A percentile compares a stretch with the other conserved stretches of the same genome.
These are phyloP conservation scores for Acanthamoeba triangularis DNA, from an alignment of 208 protist species.

Conservation along the genomic window DNA sequence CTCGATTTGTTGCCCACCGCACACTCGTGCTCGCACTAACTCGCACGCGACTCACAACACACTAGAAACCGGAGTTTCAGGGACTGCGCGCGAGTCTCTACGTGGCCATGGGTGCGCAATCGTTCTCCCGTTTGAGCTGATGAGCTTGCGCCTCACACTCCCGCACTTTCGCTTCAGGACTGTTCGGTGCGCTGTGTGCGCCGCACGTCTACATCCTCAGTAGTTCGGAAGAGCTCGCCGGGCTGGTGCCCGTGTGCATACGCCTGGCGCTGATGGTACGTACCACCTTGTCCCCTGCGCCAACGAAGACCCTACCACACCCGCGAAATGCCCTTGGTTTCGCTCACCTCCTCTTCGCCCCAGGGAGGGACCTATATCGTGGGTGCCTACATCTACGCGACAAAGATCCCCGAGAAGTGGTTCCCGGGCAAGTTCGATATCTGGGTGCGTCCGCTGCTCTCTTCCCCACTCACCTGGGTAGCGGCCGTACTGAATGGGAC, in stretches of 20 bases:
- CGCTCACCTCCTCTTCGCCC: background rate
- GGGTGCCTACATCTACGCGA: constrained; percentile 67
- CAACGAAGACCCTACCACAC: background rate
- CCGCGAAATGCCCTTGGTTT: background rate
- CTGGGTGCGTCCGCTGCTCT: background rate
- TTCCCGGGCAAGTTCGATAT: constrained; percentile 66
- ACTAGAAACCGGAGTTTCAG: constrained; percentile 45
- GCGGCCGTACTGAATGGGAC: too few relatives aligned
- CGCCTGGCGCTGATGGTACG: constrained; percentile 28
- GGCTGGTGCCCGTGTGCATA: background rate
- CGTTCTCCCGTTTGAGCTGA: too few relatives aligned
- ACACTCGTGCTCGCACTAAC: background rate
- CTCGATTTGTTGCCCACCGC: background rate
- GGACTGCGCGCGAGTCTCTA: constrained; percentile 22
- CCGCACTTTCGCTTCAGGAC: background rate
- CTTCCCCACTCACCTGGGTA: background rate
- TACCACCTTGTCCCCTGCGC: background rate
- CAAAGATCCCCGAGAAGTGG: constrained; percentile 67
- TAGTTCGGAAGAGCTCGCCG: background rate
- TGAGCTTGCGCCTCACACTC: too few relatives aligned
- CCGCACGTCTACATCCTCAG: constrained; percentile 23
- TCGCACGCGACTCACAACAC: background rate
- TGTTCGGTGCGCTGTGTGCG: constrained; percentile 11
- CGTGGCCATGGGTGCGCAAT: constrained; percentile 23
- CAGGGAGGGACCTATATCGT: constrained; percentile 67